A percentile compares a stretch with the other conserved stretches of the same genome.
Conservation (phyloP, 495 filamentous ascomycete species). For the Rusavskia elegans region DNA sequence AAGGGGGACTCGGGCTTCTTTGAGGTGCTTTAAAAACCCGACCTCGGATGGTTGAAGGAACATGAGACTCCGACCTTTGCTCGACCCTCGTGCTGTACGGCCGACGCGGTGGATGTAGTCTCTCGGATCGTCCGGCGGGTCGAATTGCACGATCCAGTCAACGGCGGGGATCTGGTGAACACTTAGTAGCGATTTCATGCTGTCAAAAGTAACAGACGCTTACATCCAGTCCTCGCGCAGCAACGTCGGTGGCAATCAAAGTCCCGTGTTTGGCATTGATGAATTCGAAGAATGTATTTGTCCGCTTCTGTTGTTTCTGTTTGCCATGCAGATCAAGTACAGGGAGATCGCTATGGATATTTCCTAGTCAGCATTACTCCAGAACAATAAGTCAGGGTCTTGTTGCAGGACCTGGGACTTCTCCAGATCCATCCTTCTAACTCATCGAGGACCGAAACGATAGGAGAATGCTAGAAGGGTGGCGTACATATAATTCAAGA, state of each 20-base stretch:
- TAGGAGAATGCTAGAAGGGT: no score
- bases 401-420: no score
- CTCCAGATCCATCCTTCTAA: no score
- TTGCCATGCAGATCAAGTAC: constrained; percentile 70
- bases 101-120: constrained; percentile 97
- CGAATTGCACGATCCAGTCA: constrained; percentile 93
- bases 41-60: constrained; percentile 88
- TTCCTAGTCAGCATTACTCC: no score
- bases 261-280: constrained; percentile 84
- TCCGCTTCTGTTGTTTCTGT: constrained; percentile 94
- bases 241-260: constrained; percentile 91
- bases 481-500: constrained; percentile 67
- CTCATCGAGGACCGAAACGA: no score
- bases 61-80: constrained; percentile 71
- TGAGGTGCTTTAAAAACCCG: constrained; percentile 81
- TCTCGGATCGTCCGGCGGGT: constrained; percentile 64
- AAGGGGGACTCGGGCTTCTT: constrained; percentile 81
- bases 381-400: no score
- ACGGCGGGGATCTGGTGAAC: constrained; percentile 59
- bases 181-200: background rate
- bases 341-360: constrained; percentile 44
- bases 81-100: constrained; percentile 76
- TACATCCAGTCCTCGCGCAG: constrained; percentile 80
- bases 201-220: constrained; percentile 15
- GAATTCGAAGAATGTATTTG: constrained; percentile 97